Percentiles rank a stretch among this genome's conserved stretches.
Evolutionary conservation across 306 rosid genomes (phyloP).

Genomic region (Malus orientalis): DNA sequence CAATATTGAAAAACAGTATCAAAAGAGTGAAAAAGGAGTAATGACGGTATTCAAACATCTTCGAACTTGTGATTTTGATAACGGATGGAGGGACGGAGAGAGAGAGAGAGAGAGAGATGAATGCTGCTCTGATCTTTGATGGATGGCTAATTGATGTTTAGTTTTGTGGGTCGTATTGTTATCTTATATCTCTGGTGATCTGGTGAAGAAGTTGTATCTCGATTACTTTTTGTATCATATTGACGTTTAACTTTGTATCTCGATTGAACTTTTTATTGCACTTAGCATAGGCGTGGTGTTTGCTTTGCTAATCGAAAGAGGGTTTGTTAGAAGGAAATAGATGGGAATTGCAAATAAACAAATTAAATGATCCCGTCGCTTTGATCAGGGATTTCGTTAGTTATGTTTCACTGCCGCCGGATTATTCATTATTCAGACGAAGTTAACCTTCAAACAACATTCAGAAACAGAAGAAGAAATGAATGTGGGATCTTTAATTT

Average conservation of each 20-base stretch:
- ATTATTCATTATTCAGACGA: too few species aligned
- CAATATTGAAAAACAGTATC: slow-evolving; percentile 15
- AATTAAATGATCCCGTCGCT: too few species aligned
- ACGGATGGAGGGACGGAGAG: too few species aligned
- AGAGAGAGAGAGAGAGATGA: background rate
- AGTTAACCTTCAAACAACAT: too few species aligned
- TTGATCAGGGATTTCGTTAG: too few species aligned
- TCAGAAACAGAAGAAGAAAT: too few species aligned
- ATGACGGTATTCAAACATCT: background rate
- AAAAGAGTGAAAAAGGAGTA: background rate
- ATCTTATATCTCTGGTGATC: background rate
- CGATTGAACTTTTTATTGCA: background rate
- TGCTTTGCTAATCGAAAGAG: background rate
- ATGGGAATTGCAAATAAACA: too few species aligned
- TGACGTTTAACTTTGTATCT: background rate
- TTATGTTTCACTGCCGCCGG: too few species aligned
- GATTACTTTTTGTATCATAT: background rate
- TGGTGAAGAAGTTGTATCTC: background rate
- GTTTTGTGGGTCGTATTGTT: background rate
- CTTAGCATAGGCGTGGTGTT: background rate
- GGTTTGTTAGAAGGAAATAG: background rate
- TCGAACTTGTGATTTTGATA: background rate
- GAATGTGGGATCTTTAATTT: too few species aligned
- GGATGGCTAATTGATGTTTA: background rate
- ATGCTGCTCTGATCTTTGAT: background rate